Conservation (phyloP, 1,139 yeast species). For the Yamadazyma spencermartinsiae region DNA sequence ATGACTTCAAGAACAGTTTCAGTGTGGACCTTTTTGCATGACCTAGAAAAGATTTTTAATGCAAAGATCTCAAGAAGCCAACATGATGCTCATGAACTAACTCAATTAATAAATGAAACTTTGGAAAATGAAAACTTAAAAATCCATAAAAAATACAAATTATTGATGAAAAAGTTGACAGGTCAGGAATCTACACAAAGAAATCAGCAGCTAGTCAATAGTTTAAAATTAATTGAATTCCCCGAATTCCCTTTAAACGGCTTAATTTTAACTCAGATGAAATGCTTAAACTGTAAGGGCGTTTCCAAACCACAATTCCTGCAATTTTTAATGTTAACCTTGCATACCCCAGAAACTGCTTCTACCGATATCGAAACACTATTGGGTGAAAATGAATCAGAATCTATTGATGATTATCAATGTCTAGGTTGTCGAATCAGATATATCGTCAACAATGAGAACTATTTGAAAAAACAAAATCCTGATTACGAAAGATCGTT, state of each 20-base stretch:
- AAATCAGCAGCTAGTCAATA: conserved; percentile 9
- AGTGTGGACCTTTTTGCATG: conserved; percentile 77
- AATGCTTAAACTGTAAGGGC: conserved; percentile 66
- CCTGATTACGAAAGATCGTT: conserved; percentile 2
- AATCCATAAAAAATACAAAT: conserved; percentile 36
- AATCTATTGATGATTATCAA: conserved; percentile 76
- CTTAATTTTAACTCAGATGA: conserved; percentile 60
- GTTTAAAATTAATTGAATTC: conserved; percentile 28
- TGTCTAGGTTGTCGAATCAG: conserved; percentile 68
- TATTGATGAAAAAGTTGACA: conserved; percentile 14
- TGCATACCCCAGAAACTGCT: conserved; percentile 67
- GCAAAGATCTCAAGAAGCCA: conserved; percentile 79
- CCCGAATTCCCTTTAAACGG: conserved; percentile 81
- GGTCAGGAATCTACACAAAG: conserved; percentile 4
- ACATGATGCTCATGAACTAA: conserved; percentile 93
- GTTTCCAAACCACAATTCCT: conserved; percentile 60
- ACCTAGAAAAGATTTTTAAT: conserved; percentile 73
- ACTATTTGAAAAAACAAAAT: conserved; percentile 14
- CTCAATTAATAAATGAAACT: conserved; percentile 78
- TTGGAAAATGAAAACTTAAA: conserved; percentile 64
- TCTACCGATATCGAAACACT: conserved; percentile 53
- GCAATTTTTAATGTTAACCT: conserved; percentile 70
- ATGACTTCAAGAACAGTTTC: conserved; percentile 56
- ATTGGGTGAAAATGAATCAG: conserved; percentile 60
- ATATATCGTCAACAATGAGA: conserved; percentile 43